Percentiles rank a stretch among this genome's conserved stretches.
These are phyloP conservation scores for Cucurbita moschata DNA, from an alignment of 306 rosid species.

Conservation along the genomic window DNA sequence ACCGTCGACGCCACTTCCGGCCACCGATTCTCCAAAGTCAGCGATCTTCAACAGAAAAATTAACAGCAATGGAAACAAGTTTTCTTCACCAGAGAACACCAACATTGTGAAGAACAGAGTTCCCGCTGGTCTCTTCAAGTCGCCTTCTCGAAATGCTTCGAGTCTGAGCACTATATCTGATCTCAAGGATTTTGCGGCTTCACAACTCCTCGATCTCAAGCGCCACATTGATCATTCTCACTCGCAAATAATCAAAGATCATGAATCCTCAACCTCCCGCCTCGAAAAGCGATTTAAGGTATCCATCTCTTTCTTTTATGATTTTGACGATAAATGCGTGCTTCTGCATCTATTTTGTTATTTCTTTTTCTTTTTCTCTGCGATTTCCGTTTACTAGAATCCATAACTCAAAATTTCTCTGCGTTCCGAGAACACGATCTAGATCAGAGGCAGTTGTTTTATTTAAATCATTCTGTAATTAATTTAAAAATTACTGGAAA, in stretches of 20 bases:
- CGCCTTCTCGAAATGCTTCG: conserved; percentile 28
- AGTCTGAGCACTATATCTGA: conserved; percentile 45
- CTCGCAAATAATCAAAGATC: conserved; percentile 63
- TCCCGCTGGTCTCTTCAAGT: conserved; percentile 16
- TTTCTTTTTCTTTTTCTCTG: not conserved
- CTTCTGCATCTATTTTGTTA: not conserved
- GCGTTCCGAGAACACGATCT: not conserved
- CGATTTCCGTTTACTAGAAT: not conserved
- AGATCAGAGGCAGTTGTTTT: not conserved
- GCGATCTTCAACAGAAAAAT: conserved; percentile 28
- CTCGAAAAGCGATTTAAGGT: conserved; percentile 82
- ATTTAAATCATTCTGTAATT: not conserved
- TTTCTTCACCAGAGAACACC: conserved; percentile 29
- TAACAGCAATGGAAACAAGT: conserved; percentile 11
- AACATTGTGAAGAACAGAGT: conserved; percentile 10
- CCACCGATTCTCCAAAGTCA: conserved; percentile 35
- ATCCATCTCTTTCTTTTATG: conserved; percentile 7
- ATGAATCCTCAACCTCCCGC: conserved; percentile 61
- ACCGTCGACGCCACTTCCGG: conserved; percentile 29
- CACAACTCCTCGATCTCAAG: conserved; percentile 54
- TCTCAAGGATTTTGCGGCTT: conserved; percentile 50
- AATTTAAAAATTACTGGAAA: not conserved
- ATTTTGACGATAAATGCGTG: not conserved
- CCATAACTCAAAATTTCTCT: not conserved
- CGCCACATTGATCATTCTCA: conserved; percentile 65